Conservation (phyloP, 768 basidiomycete species). For the Kwoniella dejecticola region DNA sequence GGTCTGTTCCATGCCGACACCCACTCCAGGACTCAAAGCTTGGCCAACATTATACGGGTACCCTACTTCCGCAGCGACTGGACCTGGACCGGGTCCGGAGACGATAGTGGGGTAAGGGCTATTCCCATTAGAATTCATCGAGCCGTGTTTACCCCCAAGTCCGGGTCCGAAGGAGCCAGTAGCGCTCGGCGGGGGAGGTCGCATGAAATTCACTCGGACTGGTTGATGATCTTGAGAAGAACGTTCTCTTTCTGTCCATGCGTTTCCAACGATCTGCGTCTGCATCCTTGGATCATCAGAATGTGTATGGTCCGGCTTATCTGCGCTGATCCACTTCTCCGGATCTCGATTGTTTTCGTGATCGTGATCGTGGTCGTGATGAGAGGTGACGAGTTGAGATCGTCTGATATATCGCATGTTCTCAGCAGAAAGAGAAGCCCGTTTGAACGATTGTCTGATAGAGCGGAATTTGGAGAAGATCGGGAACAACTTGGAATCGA, state of each 20-base stretch:
- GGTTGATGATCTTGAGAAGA: constrained; percentile 1
- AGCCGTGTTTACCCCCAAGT: background rate
- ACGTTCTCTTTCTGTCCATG: constrained; percentile 13
- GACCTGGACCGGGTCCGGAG: too few species aligned
- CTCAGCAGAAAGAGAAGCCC: background rate
- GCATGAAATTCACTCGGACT: constrained; percentile 4
- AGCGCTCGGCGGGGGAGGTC: background rate
- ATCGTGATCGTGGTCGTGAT: too few species aligned
- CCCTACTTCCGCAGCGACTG: background rate
- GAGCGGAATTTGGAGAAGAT: constrained; percentile 11
- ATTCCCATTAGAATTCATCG: constrained; percentile 3
- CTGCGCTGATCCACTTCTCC: too few species aligned
- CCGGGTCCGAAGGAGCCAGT: background rate
- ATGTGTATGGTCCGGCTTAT: too few species aligned
- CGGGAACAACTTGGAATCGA: constrained; percentile 5
- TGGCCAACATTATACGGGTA: background rate
- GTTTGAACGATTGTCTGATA: constrained; percentile 9
- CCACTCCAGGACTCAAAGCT: background rate
- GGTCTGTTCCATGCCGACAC: background rate
- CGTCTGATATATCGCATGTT: constrained; percentile 7
- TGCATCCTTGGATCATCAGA: background rate
- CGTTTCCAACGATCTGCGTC: background rate
- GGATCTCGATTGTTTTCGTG: background rate
- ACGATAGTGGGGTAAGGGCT: constrained; percentile 1
- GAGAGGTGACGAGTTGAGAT: background rate